These are phyloP conservation scores for Pharus latifolius DNA, from an alignment of 176 grass and related monocot species.

Conservation along the genomic window DNA sequence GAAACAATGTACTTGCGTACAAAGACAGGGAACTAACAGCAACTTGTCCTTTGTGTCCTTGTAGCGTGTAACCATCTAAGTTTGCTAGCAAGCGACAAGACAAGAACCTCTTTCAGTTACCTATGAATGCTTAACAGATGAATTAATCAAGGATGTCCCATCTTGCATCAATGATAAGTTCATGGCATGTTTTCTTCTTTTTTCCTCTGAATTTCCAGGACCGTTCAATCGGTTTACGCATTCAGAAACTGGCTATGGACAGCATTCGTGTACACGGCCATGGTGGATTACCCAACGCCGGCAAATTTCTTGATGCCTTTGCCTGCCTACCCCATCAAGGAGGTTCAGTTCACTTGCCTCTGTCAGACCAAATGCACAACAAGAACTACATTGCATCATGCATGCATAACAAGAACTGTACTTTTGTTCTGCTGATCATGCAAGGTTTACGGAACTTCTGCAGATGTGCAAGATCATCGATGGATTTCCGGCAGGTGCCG, in stretches of 20 bases:
- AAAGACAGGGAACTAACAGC: not conserved
- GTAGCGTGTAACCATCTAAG: not conserved
- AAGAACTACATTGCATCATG: not conserved
- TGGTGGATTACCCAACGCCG: constrained; percentile 76
- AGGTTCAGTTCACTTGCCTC: constrained; percentile 28
- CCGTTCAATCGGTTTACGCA: constrained; percentile 26
- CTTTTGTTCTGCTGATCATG: not conserved
- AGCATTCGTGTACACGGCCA: constrained; percentile 64
- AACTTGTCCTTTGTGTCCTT: not conserved
- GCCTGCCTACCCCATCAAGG: constrained; percentile 70
- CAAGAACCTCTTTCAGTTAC: not conserved
- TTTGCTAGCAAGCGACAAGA: not conserved
- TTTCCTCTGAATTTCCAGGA: constrained; percentile 23
- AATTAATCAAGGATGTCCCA: not conserved
- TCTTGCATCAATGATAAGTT: not conserved
- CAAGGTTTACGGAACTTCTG: not conserved
- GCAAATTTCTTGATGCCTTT: constrained; percentile 68
- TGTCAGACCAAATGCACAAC: not conserved
- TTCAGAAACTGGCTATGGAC: constrained; percentile 60
- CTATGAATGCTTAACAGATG: not conserved
- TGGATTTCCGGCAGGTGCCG: constrained; percentile 25
- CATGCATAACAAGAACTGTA: not conserved
- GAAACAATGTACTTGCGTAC: not conserved
- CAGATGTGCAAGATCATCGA: constrained; percentile 92
- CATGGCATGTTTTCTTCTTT: not conserved